Evolutionary conservation across 495 filamentous ascomycete species (phyloP), one percentile per base, ranked within the genome.

Genomic region (Aspergillus bertholletiae): DNA sequence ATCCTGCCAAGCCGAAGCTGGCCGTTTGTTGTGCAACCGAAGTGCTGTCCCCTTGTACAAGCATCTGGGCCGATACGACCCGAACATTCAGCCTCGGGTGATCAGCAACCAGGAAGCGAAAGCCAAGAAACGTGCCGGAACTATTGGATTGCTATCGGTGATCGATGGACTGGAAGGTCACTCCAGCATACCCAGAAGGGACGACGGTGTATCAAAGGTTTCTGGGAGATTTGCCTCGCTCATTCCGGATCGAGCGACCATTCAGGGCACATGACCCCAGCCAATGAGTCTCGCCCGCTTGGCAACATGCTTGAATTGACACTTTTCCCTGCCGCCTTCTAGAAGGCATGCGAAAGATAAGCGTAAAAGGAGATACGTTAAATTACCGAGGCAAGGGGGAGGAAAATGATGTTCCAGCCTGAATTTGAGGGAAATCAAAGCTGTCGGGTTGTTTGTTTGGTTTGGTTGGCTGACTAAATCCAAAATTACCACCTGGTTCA

Each of bases 41-140:
- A n/a, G 6, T 55, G 53, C 27, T 48, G 45, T 41, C 22, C 24
- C 8, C 35, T 68, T 55, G 57, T 58, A 60, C 62, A 69, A 67
- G 58, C 54, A 56, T 37, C 54, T 53, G 57, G 44, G 53, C 64
- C 66, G 62, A 65, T 51, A 59, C 66, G 51, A 62, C 53, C 61
- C 68, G 64, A 64, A 57, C 61, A 58, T 53, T 59, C 61, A 67
- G 61, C 66, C 65, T 71, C 69, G 68, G 71, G 67, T 64, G 69
- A 73, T 74, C 71, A 67, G 60, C 69, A 58, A 59, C 67, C 60
- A 72, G 65, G 68, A 62, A 65, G 59, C 57, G 53, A 51, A n/a
- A 60, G 60, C 63, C 61, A 60, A 61, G 62, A 56, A 56, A 62
- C 60, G 49, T 58, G 55, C 55, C 52, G 37, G 53, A 55, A 59